Evolutionary conservation across 169 alveolate species (phyloP), one percentile per base, ranked within the genome.

Genomic region (Plasmodium yoelii): DNA sequence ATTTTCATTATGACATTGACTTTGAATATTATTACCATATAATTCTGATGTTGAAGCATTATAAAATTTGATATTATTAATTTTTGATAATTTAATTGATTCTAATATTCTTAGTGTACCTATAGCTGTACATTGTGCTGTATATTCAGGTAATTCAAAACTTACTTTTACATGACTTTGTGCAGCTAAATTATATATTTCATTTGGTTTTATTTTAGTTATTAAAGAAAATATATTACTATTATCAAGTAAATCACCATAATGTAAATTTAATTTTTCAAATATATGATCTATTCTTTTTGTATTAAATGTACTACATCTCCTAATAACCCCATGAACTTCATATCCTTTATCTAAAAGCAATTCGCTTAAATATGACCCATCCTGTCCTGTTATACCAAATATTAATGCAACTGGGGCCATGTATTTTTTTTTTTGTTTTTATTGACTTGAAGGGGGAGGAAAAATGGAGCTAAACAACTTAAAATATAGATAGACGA

Each of bases 351-450:
- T 93, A 19, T 90, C 93, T 69, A 96, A 88, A 13, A 96, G 86
- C 15, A 94, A 71, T 73, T 95, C 97, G 9, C 96, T 92, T 64
- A 96, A 73, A 86, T 95, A 96, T 56, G 97, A 92, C 55, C 98
- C 98, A 53, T 96, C 98, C 68, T 96, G 95, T 34, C 98, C 98
- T 1, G 98, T 94, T 51, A 93, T 94, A 13, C 98, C 98, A 15
- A 96, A 94, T 15, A 95, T 93, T 18, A 94, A 70, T 0, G 96
- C 96, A 34, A 91, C 88, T 69, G n/a, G 15, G 42, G 42, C 42
- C 42, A 34, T 34, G 42, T 34, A 34, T 34, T 34, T 34, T 34
- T 26, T 26, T 26, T 34, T 34, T 34, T 0, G 26, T 0, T 5
- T 1, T 6, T 34, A 34, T 34, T 3, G 42, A 34, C 42, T 34